Evolutionary conservation across 345 rosid genomes (phyloP), one percentile per base, ranked within the genome.

Genomic region (Lumnitzera racemosa): DNA sequence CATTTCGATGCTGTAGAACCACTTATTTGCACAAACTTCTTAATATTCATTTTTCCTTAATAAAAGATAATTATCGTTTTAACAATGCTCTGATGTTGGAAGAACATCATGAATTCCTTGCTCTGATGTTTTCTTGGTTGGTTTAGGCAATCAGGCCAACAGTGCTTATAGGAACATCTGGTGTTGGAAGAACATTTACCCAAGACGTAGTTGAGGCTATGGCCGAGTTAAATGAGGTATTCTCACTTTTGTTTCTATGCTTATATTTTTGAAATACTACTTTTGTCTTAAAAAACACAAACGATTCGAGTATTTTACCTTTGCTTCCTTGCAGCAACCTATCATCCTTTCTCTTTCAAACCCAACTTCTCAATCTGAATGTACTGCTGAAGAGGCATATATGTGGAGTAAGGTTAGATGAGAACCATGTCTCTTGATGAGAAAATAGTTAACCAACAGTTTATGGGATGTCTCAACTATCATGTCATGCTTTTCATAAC

Each of bases 291-390:
- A 47, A 43, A n/a, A 20, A 23, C 50, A 43, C 24, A 49, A 24
- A 65, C 10, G 12, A 25, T 65, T 61, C 36, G 31, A 15, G 36
- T 13, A 49, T 11, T 58, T 64, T 54, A 46, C 3, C 41, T 15
- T 20, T 61, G 27, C 29, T 23, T 63, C 59, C 55, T 2, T 80
- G 80, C 88, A 87, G 98, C 85, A 74, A 77, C 98, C 98, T 15
- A 74, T 92, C 56, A 85, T 92, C 73, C 84, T 92, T 49, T 47
- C 98, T 69, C 98, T 92, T 54, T 92, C 98, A 51, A 89, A 92
- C 75, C 98, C 96, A 29, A 91, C 98, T 64, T 92, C 98, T 41
- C 98, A 92, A 61, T 89, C 98, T 47, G 96, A 92, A 78, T 89
- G 96, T 66, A 92, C 98, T 11, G 98, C 98, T 27, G 94, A 92